Evolutionary conservation across 345 rosid species (phyloP).

Genomic region (Euclidium syriacum): DNA sequence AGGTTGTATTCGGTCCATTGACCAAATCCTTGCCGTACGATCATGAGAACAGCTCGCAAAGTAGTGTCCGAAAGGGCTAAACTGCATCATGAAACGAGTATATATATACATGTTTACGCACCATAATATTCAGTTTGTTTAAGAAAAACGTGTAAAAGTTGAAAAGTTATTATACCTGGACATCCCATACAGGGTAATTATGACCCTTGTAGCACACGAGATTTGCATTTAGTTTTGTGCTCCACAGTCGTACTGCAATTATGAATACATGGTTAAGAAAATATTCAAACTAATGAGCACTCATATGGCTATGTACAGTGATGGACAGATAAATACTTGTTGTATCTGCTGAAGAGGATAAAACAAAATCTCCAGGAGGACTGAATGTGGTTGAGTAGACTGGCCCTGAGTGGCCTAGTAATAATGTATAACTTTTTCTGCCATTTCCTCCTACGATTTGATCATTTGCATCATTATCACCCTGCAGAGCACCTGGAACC

Average conservation of each 20-base stretch:
- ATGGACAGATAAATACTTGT: conserved; percentile 45
- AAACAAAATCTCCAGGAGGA: conserved; percentile 83
- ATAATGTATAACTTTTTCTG: conserved; percentile 61
- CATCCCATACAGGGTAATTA: conserved; percentile 99
- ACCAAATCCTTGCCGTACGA: conserved; percentile 91
- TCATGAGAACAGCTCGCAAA: conserved; percentile 97
- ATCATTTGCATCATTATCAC: conserved; percentile 63
- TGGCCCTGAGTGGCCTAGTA: conserved; percentile 92
- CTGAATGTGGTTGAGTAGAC: conserved; percentile 85
- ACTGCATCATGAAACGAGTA: conserved; percentile 52
- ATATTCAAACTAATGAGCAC: not conserved
- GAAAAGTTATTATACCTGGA: conserved; percentile 51
- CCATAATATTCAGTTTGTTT: not conserved
- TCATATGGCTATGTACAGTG: not conserved
- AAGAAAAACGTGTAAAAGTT: not conserved
- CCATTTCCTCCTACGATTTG: conserved; percentile 40
- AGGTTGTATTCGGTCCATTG: conserved; percentile 92
- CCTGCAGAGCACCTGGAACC: conserved; percentile 65
- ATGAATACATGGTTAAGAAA: conserved; percentile 1
- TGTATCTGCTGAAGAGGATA: conserved; percentile 95
- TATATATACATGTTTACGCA: conserved; percentile 6
- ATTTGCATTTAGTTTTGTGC: conserved; percentile 89
- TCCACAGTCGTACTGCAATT: conserved; percentile 86
- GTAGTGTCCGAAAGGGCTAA: conserved; percentile 90
- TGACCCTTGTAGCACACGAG: conserved; percentile 99